phyloP scores from a whole-genome alignment of 1,284 basidiomycete species.

The Ceratobasidium sp. region DNA sequence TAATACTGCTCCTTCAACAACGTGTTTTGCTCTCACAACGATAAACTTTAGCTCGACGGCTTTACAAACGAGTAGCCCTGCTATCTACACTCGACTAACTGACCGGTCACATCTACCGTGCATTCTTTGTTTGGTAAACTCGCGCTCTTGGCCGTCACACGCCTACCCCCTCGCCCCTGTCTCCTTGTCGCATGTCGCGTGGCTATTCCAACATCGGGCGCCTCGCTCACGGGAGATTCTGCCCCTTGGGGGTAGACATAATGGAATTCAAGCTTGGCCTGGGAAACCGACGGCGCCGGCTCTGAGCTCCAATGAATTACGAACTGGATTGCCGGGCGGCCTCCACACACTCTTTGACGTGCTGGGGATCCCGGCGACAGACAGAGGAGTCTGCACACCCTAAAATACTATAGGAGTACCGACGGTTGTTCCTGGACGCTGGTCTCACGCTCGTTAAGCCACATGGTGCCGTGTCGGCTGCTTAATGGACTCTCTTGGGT shows the following conservation, averaged over 20 bases:
- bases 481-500: not conserved
- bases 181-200: no score
- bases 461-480: not conserved
- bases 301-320: no score
- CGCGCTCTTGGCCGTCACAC: no score
- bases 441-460: not conserved
- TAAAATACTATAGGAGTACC: not conserved
- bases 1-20: conserved; percentile 28
- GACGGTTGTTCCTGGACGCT: conserved; percentile 11
- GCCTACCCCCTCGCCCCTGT: no score
- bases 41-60: conserved; percentile 9
- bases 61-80: conserved; percentile 8
- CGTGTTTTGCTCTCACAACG: conserved; percentile 21
- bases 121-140: conserved; percentile 21
- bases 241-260: not conserved
- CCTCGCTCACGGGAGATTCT: conserved; percentile 15
- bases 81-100: not conserved
- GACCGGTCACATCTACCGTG: conserved; percentile 22
- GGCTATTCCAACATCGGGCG: no score
- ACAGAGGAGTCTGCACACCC: conserved; percentile 3
- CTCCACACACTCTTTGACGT: conserved; percentile 13
- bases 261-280: no score
- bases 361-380: not conserved
- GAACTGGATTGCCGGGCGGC: conserved; percentile 14
- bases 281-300: no score